Percentiles rank a stretch among this genome's conserved stretches.
These are phyloP conservation scores for Suillus discolor DNA, from an alignment of 768 basidiomycete species.

Conservation along the genomic window DNA sequence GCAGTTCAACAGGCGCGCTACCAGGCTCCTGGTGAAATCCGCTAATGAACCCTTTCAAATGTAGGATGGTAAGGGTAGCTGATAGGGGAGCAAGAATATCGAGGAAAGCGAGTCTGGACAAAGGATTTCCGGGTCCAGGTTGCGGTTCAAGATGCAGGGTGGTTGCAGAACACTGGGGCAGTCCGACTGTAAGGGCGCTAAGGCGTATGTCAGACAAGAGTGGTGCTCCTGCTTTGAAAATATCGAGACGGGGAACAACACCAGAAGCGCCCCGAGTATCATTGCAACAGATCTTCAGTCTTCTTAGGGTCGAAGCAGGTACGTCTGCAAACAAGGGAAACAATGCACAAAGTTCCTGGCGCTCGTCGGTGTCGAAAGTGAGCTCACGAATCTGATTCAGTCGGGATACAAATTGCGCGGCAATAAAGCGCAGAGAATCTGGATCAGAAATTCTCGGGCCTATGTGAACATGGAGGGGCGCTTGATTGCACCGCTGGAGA, in stretches of 20 bases:
- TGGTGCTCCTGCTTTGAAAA: conserved; percentile 36
- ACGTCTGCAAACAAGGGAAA: conserved; percentile 24
- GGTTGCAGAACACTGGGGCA: conserved; percentile 28
- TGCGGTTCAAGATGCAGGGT: conserved; percentile 38
- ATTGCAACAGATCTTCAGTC: conserved; percentile 32
- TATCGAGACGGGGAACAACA: conserved; percentile 28
- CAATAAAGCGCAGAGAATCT: conserved; percentile 26
- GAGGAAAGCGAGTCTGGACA: conserved; percentile 29
- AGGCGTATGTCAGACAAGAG: conserved; percentile 33
- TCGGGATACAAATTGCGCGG: conserved; percentile 30
- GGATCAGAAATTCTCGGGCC: conserved; percentile 29
- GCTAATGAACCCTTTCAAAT: conserved; percentile 35
- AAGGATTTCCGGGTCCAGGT: conserved; percentile 30
- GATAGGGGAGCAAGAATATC: conserved; percentile 32
- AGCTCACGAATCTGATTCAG: conserved; percentile 34
- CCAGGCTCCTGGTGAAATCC: conserved; percentile 35
- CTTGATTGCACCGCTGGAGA: conserved; percentile 33
- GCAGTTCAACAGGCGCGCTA: conserved; percentile 33
- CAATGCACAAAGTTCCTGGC: conserved; percentile 29
- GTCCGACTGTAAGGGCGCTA: conserved; percentile 34
- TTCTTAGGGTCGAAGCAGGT: conserved; percentile 29
- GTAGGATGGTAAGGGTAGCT: conserved; percentile 31
- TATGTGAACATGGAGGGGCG: conserved; percentile 34
- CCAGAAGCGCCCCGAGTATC: conserved; percentile 28
- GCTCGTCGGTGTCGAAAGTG: conserved; percentile 33